Conservation (phyloP, 768 basidiomycete genomes). For the Tremella yokohamensis region DNA sequence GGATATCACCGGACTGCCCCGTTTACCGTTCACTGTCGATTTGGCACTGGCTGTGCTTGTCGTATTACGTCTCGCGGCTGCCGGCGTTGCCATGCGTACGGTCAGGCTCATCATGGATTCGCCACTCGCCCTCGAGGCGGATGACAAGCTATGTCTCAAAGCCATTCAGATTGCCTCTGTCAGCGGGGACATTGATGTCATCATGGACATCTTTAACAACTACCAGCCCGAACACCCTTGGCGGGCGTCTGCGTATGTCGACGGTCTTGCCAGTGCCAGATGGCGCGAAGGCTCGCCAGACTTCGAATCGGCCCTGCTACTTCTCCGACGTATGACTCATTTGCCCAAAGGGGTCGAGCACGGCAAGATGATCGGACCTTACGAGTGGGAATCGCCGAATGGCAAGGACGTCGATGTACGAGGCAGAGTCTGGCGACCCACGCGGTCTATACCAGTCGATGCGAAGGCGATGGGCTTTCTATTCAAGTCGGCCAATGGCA, state of each 20-base stretch:
- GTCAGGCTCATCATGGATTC: too few relatives aligned
- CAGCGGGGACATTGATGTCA: conserved; percentile 11
- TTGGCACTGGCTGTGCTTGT: too few relatives aligned
- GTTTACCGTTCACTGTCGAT: too few relatives aligned
- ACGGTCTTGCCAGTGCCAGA: conserved; percentile 29
- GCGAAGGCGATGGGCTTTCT: conserved; percentile 20
- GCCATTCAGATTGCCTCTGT: not conserved
- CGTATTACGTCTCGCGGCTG: too few relatives aligned
- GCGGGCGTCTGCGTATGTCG: not conserved
- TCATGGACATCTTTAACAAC: conserved; percentile 3
- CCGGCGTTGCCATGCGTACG: too few relatives aligned
- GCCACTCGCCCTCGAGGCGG: not conserved
- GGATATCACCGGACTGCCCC: too few relatives aligned
- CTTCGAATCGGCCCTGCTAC: conserved; percentile 22
- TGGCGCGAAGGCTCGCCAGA: conserved; percentile 28
- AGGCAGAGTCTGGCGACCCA: conserved; percentile 16
- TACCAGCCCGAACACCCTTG: not conserved
- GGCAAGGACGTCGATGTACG: conserved; percentile 13
- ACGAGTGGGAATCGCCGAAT: conserved; percentile 23
- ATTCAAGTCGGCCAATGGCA: conserved; percentile 17
- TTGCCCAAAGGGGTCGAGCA: conserved; percentile 16
- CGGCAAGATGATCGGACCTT: not conserved
- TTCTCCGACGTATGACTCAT: conserved; percentile 29
- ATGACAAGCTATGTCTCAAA: not conserved
- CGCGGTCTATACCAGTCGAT: conserved; percentile 12